These are phyloP conservation scores for Chaetomiaceae sp. DNA, from an alignment of 2,329 filamentous ascomycete genomes.

Conservation along the genomic window DNA sequence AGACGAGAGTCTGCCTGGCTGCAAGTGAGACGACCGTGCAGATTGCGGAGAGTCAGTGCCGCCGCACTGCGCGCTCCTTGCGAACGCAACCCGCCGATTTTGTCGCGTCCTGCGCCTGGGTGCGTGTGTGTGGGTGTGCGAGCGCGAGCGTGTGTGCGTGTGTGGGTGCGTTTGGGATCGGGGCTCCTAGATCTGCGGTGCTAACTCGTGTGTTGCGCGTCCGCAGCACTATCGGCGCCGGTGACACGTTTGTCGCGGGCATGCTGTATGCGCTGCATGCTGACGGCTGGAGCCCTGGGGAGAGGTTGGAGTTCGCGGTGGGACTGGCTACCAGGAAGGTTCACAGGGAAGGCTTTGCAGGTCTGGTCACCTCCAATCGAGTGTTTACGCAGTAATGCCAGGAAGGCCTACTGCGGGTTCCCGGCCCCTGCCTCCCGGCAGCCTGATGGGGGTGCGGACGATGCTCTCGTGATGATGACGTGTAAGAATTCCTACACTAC, in stretches of 20 bases:
- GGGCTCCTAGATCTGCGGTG: slow-evolving; percentile 3
- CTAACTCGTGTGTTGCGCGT: slow-evolving; percentile 13
- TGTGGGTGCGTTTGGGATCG: too few relatives aligned
- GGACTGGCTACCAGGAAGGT: slow-evolving; percentile 63
- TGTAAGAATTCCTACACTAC: background rate
- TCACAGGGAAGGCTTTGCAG: slow-evolving; percentile 57
- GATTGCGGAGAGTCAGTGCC: background rate
- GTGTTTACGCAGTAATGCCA: too few relatives aligned
- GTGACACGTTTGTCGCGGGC: slow-evolving; percentile 70
- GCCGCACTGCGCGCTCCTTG: too few relatives aligned
- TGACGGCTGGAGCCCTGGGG: slow-evolving; percentile 39
- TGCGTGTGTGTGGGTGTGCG: too few relatives aligned
- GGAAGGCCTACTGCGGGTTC: too few relatives aligned
- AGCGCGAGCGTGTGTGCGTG: too few relatives aligned
- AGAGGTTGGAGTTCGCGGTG: slow-evolving; percentile 55
- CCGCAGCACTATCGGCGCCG: slow-evolving; percentile 62
- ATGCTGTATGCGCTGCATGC: slow-evolving; percentile 56
- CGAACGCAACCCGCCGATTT: too few relatives aligned
- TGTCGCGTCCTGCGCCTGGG: too few relatives aligned
- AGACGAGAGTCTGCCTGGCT: background rate
- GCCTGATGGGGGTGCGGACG: background rate
- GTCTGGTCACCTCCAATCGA: slow-evolving; percentile 36
- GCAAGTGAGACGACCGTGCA: slow-evolving; percentile 2
- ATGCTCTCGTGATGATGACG: slow-evolving; percentile 16
- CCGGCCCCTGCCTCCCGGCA: too few relatives aligned